Conservation (phyloP, 345 rosid genomes). For the Citrus sp. region DNA sequence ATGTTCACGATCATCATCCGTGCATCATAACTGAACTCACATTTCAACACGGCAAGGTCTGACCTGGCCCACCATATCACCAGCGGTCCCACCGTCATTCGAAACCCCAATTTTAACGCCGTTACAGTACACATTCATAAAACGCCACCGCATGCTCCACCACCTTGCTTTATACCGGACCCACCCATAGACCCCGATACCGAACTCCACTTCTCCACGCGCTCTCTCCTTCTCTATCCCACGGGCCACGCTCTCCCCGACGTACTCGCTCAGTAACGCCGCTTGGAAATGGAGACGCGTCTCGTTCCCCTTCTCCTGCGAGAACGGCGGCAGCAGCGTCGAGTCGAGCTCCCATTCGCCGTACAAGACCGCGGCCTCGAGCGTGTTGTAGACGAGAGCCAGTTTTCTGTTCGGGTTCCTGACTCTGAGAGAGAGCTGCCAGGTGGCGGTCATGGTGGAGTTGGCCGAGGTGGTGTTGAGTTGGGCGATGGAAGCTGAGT, state of each 20-base stretch:
- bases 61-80: neutral
- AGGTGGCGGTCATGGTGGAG: slow-evolving; percentile 35
- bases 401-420: slow-evolving; percentile 37
- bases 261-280: slow-evolving; percentile 3
- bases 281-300: slow-evolving; percentile 1
- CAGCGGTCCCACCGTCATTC: slow-evolving; percentile 6
- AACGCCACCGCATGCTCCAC: slow-evolving; percentile 17
- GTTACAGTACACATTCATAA: slow-evolving; percentile 3
- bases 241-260: slow-evolving; percentile 11
- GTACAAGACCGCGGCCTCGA: slow-evolving; percentile 14
- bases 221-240: neutral
- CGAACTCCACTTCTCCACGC: slow-evolving; percentile 16
- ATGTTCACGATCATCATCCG: neutral
- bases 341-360: neutral
- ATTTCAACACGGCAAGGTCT: slow-evolving; percentile 3
- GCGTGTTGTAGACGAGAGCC: neutral
- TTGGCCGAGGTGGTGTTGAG: slow-evolving; percentile 20
- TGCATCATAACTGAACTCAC: slow-evolving; percentile 4
- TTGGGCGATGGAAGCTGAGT: slow-evolving; percentile 24
- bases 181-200: slow-evolving; percentile 1
- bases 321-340: slow-evolving; percentile 10
- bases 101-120: slow-evolving; percentile 10
- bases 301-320: slow-evolving; percentile 4
- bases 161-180: neutral
- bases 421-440: slow-evolving; percentile 25